These are phyloP conservation scores for Tricholoma bakamatsutake DNA, from an alignment of 768 basidiomycete species.

Conservation along the genomic window DNA sequence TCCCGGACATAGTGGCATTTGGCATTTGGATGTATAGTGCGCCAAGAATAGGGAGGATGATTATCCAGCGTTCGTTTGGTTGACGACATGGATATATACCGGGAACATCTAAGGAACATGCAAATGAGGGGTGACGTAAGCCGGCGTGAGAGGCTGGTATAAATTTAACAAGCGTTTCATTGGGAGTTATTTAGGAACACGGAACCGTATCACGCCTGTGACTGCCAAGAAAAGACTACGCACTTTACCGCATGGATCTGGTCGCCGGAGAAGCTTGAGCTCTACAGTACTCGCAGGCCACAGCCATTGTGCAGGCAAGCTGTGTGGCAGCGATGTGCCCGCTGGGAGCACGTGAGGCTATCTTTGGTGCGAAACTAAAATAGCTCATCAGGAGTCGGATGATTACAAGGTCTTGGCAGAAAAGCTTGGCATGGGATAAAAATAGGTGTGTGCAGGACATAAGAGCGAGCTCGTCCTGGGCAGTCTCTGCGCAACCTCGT, in stretches of 20 bases:
- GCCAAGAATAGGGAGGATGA: constrained; percentile 33
- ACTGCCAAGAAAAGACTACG: not conserved
- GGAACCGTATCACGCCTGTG: constrained; percentile 17
- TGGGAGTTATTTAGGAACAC: constrained; percentile 29
- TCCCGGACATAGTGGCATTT: constrained; percentile 30
- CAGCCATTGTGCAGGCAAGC: too few relatives aligned
- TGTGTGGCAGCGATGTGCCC: too few relatives aligned
- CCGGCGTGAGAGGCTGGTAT: not conserved
- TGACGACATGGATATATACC: not conserved
- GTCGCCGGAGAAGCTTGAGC: too few relatives aligned
- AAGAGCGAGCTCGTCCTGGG: constrained; percentile 25
- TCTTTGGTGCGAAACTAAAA: constrained; percentile 23
- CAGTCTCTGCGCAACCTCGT: constrained; percentile 29
- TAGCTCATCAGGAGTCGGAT: constrained; percentile 25
- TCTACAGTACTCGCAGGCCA: too few relatives aligned
- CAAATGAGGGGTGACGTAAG: too few relatives aligned
- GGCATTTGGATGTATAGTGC: constrained; percentile 24
- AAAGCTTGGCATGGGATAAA: constrained; percentile 39
- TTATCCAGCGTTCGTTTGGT: not conserved
- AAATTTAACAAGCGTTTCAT: constrained; percentile 19
- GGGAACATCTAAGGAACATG: not conserved
- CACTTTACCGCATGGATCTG: not conserved
- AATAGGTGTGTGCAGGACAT: constrained; percentile 41
- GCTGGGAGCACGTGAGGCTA: too few relatives aligned
- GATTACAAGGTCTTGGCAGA: constrained; percentile 36